Base-by-base conservation (phyloP, 495 filamentous ascomycete species). In the Viridothelium virens region DNA sequence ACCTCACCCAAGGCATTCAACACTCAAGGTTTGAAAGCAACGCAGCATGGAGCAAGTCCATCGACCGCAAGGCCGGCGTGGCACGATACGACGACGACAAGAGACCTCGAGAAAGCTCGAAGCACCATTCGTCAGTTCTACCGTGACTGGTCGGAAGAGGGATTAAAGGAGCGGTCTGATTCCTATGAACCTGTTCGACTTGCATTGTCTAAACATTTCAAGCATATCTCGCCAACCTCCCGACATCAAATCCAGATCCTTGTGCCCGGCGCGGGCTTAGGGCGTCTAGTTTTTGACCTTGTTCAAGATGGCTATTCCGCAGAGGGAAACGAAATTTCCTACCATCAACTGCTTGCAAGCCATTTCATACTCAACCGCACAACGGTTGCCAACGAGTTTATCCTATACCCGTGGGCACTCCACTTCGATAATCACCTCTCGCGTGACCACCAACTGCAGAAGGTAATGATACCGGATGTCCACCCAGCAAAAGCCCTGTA, bases 241-340 rank as follows among this genome's bases (percentile, higher is more conserved):
- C 70, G 47, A 61, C 63, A 65, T 67, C 71, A 63, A 1, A 77
- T 91, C 48, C 87, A 80, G 56, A 84, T 98, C 10, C 80, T 98
- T 5, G 86, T 97, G 34, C 91, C 95, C 2, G 94, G 95, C 3
- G 93, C 92, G 3, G 94, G 94, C 1, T 78, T 98, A 37, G 92
- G 91, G 12, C 85, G 94, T 3, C 77, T 97, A 9, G 89, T 96
- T 3, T 91, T 93, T 70, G 94, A 98, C 12, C 78, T 97, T 59
- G 91, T 87, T 70, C 77, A 77, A n/a, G 81, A 79, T 4, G 94
- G 94, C 14, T 96, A 85, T 76, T 74, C 81, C 0, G 82, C 85
- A 1, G 91, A 97, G 74, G 94, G 95, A 12, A 98, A 97, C 68
- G 94, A 98, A 78, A 92, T 97, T 68, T 95, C 91, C 16, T 96